Base-by-base conservation (phyloP, 202 grass and related monocot species). In the Brachypodium distachyon region DNA sequence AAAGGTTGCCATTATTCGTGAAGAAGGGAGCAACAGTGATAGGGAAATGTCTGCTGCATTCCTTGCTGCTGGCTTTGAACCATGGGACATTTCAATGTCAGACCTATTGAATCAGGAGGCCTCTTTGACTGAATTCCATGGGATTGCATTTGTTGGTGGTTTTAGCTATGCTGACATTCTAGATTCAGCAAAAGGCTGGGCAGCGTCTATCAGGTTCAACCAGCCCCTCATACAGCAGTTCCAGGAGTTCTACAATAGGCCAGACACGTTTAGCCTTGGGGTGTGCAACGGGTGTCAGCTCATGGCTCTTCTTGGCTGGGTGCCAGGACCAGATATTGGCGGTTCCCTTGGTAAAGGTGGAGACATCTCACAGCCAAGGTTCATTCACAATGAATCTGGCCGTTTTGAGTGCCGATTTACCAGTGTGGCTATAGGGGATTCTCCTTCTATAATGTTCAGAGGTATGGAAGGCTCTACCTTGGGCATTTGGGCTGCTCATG, bases 251-350 rank as follows among this genome's bases (percentile, higher is more conserved):
- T 96, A 96, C 62, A 68, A 87, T 42, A 79, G 86, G 62, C 73
- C 73, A 18, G 92, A 91, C 76, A 96, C 92, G 10, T 96, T 96
- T 73, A 91, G 89, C 82, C 86, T 96, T 85, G 81, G 89, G 57
- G 92, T 91, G 21, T 96, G 89, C 70, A 96, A 96, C 40, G 89
- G 92, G 38, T 96, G 90, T 79, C 89, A 87, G 46, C 77, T 91
- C 26, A 91, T 96, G 92, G 89, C 92, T 27, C 89, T 96, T 84
- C 89, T 96, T 61, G 92, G 92, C n/a, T 96, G 89, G 89, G 88
- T 96, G 18, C 89, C 86, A 27, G 88, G 92, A 72, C 43, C 78
- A 16, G 59, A 77, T 67, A 56, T 86, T 44, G 90, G 86, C 29
- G 83, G 86, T 21, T 80, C 78, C 25, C 69, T 82, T 65, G 83